Percentiles rank a stretch among this genome's conserved stretches.
Conservation (phyloP, 108 stramenopile genomes). For the Fistulifera pelliculosa region DNA sequence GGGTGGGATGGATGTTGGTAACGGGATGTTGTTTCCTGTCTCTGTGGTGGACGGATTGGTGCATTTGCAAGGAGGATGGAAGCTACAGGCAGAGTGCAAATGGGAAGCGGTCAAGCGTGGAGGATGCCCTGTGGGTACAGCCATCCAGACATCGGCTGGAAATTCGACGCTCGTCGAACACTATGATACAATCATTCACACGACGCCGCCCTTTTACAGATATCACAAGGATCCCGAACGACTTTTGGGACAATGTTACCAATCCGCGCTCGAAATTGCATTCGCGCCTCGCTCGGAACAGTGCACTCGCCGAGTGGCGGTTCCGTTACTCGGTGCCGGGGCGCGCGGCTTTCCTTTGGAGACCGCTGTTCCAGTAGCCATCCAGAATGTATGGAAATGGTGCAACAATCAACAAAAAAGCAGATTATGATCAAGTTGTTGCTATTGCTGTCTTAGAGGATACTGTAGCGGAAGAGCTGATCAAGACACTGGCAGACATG, state of each 20-base stretch:
- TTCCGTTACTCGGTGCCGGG: conserved; percentile 62
- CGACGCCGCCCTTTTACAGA: conserved; percentile 58
- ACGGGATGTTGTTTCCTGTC: conserved; percentile 61
- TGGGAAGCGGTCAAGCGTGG: not conserved
- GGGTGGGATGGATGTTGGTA: conserved; percentile 79
- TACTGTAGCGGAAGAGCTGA: too few relatives aligned
- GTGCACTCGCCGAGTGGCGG: conserved; percentile 25
- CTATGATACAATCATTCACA: conserved; percentile 48
- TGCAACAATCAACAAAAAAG: not conserved
- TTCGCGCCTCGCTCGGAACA: not conserved
- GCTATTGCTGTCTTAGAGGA: too few relatives aligned
- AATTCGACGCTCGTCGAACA: conserved; percentile 16
- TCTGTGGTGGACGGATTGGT: conserved; percentile 66
- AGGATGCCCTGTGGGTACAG: conserved; percentile 46
- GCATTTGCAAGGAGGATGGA: conserved; percentile 63
- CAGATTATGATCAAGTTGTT: too few relatives aligned
- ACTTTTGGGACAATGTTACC: conserved; percentile 3
- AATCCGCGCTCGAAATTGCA: conserved; percentile 13
- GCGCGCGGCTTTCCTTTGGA: conserved; percentile 55
- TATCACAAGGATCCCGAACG: conserved; percentile 17
- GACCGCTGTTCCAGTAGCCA: conserved; percentile 44
- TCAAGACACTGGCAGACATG: too few relatives aligned
- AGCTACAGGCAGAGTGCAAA: conserved; percentile 23
- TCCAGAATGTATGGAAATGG: conserved; percentile 6
- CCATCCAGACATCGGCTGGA: conserved; percentile 33